These are phyloP conservation scores for Debaryomyces psychrophilus DNA, from an alignment of 1,139 yeast species.

Conservation along the genomic window DNA sequence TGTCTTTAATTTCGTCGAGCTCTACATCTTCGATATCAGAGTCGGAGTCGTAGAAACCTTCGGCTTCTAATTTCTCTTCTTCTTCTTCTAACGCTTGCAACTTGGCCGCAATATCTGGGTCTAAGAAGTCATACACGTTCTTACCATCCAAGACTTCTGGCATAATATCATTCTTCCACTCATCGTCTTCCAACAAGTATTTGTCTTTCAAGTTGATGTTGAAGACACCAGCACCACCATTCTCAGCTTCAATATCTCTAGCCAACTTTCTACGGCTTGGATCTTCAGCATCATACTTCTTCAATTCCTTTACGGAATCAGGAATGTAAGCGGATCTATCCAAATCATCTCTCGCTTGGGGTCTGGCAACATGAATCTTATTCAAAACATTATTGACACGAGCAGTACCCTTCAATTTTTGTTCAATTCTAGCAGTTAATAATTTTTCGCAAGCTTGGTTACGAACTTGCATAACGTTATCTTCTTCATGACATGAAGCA, in stretches of 20 bases:
- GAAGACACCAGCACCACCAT: conserved; percentile 99
- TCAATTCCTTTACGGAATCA: conserved; percentile 59
- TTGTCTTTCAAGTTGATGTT: conserved; percentile 91
- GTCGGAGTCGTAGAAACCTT: conserved; percentile 95
- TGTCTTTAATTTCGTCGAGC: conserved; percentile 71
- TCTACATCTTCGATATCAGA: conserved; percentile 69
- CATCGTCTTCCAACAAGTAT: conserved; percentile 89
- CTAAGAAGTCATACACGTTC: conserved; percentile 96
- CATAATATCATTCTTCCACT: conserved; percentile 96
- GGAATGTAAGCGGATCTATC: conserved; percentile 83
- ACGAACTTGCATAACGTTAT: conserved; percentile 93
- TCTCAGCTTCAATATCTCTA: conserved; percentile 86
- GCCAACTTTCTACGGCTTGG: conserved; percentile 83
- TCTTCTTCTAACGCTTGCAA: conserved; percentile 95
- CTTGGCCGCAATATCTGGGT: conserved; percentile 91
- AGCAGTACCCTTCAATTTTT: conserved; percentile 90
- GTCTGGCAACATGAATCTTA: conserved; percentile 93
- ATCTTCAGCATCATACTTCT: conserved; percentile 75
- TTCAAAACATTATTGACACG: conserved; percentile 87
- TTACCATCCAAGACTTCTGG: conserved; percentile 96
- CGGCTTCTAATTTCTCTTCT: conserved; percentile 88
- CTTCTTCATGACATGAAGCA: conserved; percentile 92
- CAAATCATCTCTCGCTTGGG: conserved; percentile 84
- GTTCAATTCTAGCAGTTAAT: conserved; percentile 93
- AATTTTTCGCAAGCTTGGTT: conserved; percentile 97